Conservation (phyloP, 2,329 filamentous ascomycete genomes). For the Talaromyces sp. region DNA sequence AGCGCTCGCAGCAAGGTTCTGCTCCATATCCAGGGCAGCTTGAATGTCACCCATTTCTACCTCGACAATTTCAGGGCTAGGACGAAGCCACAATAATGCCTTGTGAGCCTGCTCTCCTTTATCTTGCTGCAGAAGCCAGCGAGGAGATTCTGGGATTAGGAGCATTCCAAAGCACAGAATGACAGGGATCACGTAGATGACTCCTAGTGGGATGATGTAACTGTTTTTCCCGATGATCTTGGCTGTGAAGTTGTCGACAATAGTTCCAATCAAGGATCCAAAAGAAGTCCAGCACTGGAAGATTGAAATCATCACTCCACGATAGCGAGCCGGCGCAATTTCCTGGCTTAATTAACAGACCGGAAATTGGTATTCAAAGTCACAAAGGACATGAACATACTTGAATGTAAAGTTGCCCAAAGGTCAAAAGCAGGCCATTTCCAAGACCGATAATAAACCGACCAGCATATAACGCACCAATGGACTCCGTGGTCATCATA, state of each 20-base stretch:
- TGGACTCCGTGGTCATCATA: slow-evolving; percentile 53
- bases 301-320: slow-evolving; percentile 43
- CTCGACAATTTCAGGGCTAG: slow-evolving; percentile 21
- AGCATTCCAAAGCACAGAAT: slow-evolving; percentile 42
- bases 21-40: slow-evolving; percentile 30
- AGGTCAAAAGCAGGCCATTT: slow-evolving; percentile 56
- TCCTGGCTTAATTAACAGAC: slow-evolving; percentile 26
- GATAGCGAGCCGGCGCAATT: slow-evolving; percentile 45
- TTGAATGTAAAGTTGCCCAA: slow-evolving; percentile 47
- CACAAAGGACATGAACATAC: slow-evolving; percentile 23
- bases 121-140: slow-evolving; percentile 34
- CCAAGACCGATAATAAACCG: slow-evolving; percentile 52
- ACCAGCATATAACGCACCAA: slow-evolving; percentile 51
- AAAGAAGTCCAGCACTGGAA: slow-evolving; percentile 48
- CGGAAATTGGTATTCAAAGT: background rate
- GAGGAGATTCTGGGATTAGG: slow-evolving; percentile 44
- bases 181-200: slow-evolving; percentile 43
- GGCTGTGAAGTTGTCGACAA: slow-evolving; percentile 39
- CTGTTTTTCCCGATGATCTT: slow-evolving; percentile 28
- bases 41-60: slow-evolving; percentile 29
- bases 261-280: slow-evolving; percentile 41
- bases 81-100: slow-evolving; percentile 32
- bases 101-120: slow-evolving; percentile 27
- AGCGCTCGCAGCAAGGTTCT: slow-evolving; percentile 27
- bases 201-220: slow-evolving; percentile 25